A percentile compares a stretch with the other conserved stretches of the same genome.
Evolutionary conservation across 75 land plant species (phyloP).

Genomic region (Picea sitchensis): DNA sequence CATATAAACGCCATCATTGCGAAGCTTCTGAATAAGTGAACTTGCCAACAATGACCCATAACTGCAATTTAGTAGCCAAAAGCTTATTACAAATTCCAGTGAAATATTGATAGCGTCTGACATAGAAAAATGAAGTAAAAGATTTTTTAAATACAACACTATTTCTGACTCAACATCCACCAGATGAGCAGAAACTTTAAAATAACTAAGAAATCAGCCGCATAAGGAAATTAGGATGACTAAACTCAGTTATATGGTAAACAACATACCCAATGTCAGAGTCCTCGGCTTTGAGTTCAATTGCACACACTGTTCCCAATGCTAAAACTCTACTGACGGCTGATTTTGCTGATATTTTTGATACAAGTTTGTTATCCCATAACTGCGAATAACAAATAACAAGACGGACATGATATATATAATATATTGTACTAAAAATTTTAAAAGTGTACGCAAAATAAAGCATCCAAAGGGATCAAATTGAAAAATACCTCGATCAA

Average conservation of each 20-base stretch:
- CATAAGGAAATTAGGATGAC: neutral
- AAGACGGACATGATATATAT: neutral
- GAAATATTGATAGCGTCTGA: neutral
- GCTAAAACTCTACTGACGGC: slow-evolving; percentile 73
- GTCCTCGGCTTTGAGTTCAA: slow-evolving; percentile 67
- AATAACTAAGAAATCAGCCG: too few species aligned
- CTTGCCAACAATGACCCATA: slow-evolving; percentile 72
- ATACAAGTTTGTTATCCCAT: slow-evolving; percentile 75
- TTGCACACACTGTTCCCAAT: slow-evolving; percentile 82
- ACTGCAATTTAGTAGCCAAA: slow-evolving; percentile 32
- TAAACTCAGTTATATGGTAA: neutral
- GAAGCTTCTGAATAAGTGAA: slow-evolving; percentile 60
- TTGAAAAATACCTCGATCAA: slow-evolving; percentile 52
- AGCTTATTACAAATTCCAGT: neutral
- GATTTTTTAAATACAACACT: too few species aligned
- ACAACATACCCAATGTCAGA: slow-evolving; percentile 60
- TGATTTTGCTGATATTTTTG: slow-evolving; percentile 65
- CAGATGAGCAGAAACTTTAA: too few species aligned
- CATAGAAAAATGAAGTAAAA: neutral
- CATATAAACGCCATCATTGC: slow-evolving; percentile 74
- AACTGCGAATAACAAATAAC: slow-evolving; percentile 45
- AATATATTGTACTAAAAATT: neutral
- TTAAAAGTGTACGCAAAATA: neutral
- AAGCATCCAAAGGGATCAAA: slow-evolving; percentile 7
- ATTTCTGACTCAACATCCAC: too few species aligned